A percentile compares a stretch with the other conserved stretches of the same genome.
Conservation (phyloP, 352 stramenopile genomes). For the Globisporangium solare region DNA sequence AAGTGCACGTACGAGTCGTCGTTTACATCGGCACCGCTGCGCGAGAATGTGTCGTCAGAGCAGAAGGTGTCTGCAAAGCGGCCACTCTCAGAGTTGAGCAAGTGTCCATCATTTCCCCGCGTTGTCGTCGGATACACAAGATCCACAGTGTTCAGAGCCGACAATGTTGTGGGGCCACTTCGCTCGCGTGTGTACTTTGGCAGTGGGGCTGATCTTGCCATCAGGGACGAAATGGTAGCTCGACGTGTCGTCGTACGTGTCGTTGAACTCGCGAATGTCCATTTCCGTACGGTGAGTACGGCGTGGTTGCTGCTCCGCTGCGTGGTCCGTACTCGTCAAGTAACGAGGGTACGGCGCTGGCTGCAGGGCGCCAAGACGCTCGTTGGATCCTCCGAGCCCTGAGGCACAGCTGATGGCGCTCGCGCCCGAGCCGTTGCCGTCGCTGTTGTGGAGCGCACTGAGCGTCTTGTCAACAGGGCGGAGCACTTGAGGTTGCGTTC, state of each 20-base stretch:
- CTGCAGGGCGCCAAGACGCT: conserved; percentile 6
- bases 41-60: not conserved
- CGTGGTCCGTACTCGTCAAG: conserved; percentile 7
- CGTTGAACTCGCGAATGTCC: conserved; percentile 26
- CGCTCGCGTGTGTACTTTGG: not conserved
- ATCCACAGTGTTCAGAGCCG: conserved; percentile 26
- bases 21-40: conserved; percentile 1
- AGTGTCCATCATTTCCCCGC: not conserved
- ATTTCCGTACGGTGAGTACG: conserved; percentile 9
- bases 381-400: not conserved
- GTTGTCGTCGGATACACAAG: conserved; percentile 25
- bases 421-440: too few relatives aligned
- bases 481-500: not conserved
- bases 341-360: conserved; percentile 11
- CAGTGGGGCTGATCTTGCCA: not conserved
- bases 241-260: conserved; percentile 17
- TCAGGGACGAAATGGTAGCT: conserved; percentile 16
- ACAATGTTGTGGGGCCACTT: conserved; percentile 17
- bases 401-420: not conserved
- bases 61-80: not conserved
- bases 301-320: not conserved
- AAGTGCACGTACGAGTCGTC: conserved; percentile 18
- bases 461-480: conserved; percentile 11
- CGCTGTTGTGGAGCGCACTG: conserved; percentile 5
- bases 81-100: not conserved